Evolutionary conservation across 2,329 filamentous ascomycete species (phyloP).

Genomic region (Botrytis aclada): DNA sequence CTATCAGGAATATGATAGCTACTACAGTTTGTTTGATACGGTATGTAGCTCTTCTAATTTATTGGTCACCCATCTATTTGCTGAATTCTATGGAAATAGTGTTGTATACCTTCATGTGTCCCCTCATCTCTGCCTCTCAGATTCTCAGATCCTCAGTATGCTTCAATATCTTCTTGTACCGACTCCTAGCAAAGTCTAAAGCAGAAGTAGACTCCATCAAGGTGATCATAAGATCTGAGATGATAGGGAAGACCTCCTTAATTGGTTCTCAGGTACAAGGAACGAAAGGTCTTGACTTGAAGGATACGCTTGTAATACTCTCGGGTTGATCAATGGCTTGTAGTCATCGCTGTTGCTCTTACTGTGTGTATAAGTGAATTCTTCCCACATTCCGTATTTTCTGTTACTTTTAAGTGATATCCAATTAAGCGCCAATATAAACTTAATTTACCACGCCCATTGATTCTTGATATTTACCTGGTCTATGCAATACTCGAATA

Average conservation of each 20-base stretch:
- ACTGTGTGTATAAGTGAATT: no score
- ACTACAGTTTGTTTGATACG: accelerated
- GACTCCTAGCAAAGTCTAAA: background rate
- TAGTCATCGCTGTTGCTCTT: background rate
- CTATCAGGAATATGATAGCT: background rate
- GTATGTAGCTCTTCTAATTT: accelerated
- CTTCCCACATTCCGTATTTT: no score
- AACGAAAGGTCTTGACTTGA: background rate
- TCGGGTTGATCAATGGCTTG: background rate
- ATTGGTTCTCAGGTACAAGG: background rate
- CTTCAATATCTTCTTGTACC: background rate
- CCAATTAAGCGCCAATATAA: no score
- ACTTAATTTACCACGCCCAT: no score
- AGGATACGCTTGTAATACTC: background rate
- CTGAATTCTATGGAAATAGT: accelerated
- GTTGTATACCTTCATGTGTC: background rate
- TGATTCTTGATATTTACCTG: no score
- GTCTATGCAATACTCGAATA: background rate
- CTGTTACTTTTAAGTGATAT: no score
- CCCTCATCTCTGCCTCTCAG: background rate
- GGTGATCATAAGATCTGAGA: background rate
- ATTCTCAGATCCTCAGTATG: background rate
- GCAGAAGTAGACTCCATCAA: background rate
- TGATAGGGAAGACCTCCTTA: accelerated
- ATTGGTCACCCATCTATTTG: background rate